phyloP scores from a whole-genome alignment of 176 grass and related monocot species.

The Avena insularis region DNA sequence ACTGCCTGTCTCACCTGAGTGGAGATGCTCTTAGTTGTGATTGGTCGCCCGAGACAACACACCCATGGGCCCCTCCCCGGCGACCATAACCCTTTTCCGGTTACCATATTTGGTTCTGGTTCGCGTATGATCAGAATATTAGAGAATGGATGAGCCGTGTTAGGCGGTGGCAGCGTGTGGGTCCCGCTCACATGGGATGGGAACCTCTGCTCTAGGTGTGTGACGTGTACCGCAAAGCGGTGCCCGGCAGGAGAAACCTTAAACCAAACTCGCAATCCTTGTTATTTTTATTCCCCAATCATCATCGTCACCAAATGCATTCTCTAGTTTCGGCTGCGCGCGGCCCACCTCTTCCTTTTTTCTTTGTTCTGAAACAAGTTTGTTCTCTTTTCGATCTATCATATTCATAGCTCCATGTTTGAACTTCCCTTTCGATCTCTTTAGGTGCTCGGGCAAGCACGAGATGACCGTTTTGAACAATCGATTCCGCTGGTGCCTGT shows the following conservation, averaged over 20 bases:
- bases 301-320: neutral
- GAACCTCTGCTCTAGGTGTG: neutral
- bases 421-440: too few relatives aligned
- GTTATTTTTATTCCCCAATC: conserved; percentile 22
- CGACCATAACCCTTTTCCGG: too few relatives aligned
- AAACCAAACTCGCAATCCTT: conserved; percentile 31
- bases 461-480: too few relatives aligned
- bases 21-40: neutral
- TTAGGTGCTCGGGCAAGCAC: too few relatives aligned
- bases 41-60: conserved; percentile 5
- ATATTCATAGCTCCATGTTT: too few relatives aligned
- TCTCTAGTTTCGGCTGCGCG: neutral
- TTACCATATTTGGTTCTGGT: neutral
- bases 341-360: neutral
- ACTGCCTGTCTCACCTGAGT: too few relatives aligned
- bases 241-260: neutral
- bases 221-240: neutral
- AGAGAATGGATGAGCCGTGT: neutral
- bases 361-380: too few relatives aligned
- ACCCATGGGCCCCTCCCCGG: neutral
- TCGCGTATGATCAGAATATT: neutral
- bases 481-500: neutral
- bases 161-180: conserved; percentile 21
- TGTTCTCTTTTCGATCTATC: too few relatives aligned
- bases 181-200: neutral